phyloP scores from a whole-genome alignment of 768 basidiomycete genomes.

The Termitomyces sp. region DNA sequence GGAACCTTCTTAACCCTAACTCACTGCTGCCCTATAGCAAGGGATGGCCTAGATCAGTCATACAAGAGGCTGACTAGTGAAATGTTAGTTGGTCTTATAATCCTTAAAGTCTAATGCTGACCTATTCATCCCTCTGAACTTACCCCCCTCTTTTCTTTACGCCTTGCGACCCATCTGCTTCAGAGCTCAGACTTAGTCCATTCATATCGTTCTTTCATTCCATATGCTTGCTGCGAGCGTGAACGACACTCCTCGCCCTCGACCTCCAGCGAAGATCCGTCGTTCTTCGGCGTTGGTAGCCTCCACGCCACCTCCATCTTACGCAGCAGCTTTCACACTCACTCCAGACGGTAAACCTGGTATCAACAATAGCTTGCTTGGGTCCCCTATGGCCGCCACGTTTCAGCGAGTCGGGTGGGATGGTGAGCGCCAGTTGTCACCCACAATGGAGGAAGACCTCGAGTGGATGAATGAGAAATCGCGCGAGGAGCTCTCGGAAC shows the following conservation, averaged over 20 bases:
- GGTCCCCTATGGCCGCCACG: constrained; percentile 32
- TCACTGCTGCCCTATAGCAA: too few relatives aligned
- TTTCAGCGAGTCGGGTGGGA: constrained; percentile 26
- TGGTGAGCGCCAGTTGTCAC: constrained; percentile 14
- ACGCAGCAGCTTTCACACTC: constrained; percentile 38
- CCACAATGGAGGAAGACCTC: constrained; percentile 15
- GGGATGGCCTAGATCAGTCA: constrained; percentile 3
- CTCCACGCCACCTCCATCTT: constrained; percentile 34
- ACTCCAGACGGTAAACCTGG: constrained; percentile 19
- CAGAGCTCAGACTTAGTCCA: not conserved
- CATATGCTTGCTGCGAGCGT: constrained; percentile 30
- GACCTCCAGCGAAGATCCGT: constrained; percentile 65
- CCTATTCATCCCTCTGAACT: not conserved
- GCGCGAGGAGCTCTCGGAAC: constrained; percentile 65
- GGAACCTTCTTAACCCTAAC: too few relatives aligned
- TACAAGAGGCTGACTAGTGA: constrained; percentile 6
- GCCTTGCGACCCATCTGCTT: not conserved
- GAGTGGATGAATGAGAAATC: constrained; percentile 61
- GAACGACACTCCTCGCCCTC: constrained; percentile 55
- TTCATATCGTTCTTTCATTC: not conserved
- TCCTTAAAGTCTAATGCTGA: not conserved
- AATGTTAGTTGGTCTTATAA: not conserved
- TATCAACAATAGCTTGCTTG: constrained; percentile 27
- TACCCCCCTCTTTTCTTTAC: not conserved
- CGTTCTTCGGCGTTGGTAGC: constrained; percentile 36